A percentile compares a stretch with the other conserved stretches of the same genome.
Conservation (phyloP, 441 rosid species). For the Aleurites moluccanus region DNA sequence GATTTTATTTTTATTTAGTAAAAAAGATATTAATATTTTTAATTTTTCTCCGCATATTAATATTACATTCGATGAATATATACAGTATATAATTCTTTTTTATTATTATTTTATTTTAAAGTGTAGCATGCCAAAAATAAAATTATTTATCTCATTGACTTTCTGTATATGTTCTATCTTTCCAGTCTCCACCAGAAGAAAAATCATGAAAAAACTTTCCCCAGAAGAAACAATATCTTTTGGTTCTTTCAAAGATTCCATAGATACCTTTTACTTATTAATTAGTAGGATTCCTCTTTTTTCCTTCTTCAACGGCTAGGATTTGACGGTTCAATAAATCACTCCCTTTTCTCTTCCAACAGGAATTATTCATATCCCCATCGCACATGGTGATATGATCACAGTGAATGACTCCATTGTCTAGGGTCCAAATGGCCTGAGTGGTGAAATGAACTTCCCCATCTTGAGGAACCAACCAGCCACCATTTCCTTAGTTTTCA, state of each 20-base stretch:
- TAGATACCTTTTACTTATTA: slow-evolving; percentile 11
- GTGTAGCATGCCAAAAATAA: too few species aligned
- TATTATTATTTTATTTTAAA: too few species aligned
- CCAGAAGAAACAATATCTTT: background rate
- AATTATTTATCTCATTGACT: background rate
- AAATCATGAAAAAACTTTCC: background rate
- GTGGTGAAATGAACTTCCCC: slow-evolving; percentile 35
- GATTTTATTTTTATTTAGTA: too few species aligned
- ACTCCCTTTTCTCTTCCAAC: background rate
- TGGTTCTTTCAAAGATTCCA: slow-evolving; percentile 16
- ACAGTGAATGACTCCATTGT: slow-evolving; percentile 11
- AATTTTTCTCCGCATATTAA: too few species aligned
- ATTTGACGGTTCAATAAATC: slow-evolving; percentile 9
- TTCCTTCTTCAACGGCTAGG: slow-evolving; percentile 4
- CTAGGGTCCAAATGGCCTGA: slow-evolving; percentile 10
- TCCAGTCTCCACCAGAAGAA: slow-evolving; percentile 3
- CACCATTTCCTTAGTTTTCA: slow-evolving; percentile 17
- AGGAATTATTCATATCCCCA: slow-evolving; percentile 6
- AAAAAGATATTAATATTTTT: too few species aligned
- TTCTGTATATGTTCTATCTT: background rate
- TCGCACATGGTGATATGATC: slow-evolving; percentile 2
- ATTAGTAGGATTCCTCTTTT: slow-evolving; percentile 2
- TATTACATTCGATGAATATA: too few species aligned
- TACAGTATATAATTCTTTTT: too few species aligned
- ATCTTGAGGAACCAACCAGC: slow-evolving; percentile 48